Evolutionary conservation across 108 stramenopile genomes (phyloP).

Genomic region (Epipyxis sp.): DNA sequence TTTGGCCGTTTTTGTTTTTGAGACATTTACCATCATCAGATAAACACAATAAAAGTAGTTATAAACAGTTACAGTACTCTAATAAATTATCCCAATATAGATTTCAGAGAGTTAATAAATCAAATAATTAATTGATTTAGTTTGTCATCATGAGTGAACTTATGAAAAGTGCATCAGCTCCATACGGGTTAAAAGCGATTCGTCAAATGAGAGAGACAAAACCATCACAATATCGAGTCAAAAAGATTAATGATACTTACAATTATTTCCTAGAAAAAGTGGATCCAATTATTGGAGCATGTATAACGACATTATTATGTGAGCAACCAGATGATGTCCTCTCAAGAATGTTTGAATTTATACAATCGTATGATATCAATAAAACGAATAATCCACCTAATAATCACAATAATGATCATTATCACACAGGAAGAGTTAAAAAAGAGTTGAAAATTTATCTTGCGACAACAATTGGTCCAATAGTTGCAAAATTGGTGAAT

Average conservation of each 20-base stretch:
- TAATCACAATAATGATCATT: background rate
- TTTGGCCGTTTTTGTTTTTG: no score
- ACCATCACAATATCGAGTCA: no score
- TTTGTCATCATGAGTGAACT: no score
- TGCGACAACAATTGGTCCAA: slow-evolving; percentile 13
- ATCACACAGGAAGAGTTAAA: background rate
- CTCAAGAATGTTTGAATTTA: background rate
- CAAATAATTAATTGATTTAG: no score
- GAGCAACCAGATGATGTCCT: slow-evolving; percentile 21
- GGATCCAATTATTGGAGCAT: slow-evolving; percentile 27
- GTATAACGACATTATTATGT: slow-evolving; percentile 8
- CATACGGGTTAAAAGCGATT: slow-evolving; percentile 16
- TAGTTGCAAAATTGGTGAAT: slow-evolving; percentile 24
- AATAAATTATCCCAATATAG: no score
- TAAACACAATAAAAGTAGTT: background rate
- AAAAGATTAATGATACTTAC: background rate
- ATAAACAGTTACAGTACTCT: no score
- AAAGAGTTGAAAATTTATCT: slow-evolving; percentile 25
- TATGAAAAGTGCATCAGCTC: no score
- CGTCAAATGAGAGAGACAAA: slow-evolving; percentile 16
- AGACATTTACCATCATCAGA: no score
- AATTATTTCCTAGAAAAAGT: slow-evolving; percentile 22
- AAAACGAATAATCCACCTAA: background rate
- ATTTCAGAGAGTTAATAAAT: no score
- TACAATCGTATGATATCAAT: background rate